Base-by-base conservation (phyloP, 148 eudicot genomes). In the Talinum fruticosum region DNA sequence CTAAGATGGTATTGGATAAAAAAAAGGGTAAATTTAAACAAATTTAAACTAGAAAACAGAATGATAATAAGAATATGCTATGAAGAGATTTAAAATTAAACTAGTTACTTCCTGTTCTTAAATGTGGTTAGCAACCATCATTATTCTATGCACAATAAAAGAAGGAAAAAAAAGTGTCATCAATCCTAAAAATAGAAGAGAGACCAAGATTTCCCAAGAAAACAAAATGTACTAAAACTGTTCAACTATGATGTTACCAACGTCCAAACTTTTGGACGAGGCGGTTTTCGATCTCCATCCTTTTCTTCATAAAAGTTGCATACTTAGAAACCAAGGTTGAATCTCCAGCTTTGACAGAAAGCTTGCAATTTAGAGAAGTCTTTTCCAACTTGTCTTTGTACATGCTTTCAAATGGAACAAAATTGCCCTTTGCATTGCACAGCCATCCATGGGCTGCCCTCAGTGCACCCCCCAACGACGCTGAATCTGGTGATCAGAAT, bases 371-470 rank as follows among this genome's bases (percentile, higher is more conserved):
- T 0, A 90, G 81, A 45, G 92, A 88, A 2, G 98, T 84, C 30
- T 81, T 88, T 28, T 89, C 97, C 85, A 87, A 53, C 84, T 88
- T 94, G 78, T 90, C 87, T 47, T 68, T 79, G 82, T 90, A 94
- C 87, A 94, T 84, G 76, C 53, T 23, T 30, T 85, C 87, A 38
- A 92, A 88, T 14, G 96, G 96, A 45, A 94, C 88, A 82, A 94
- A 94, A 2, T 66, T 79, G 24, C 91, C 97, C 76, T 83, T 92
- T 75, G 88, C 83, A 69, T 92, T 80, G 91, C 98, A 92, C 73
- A 94, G 72, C 97, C 96, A 94, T 16, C 97, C 98, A 73, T 94
- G 98, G 75, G 98, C 98, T 30, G 97, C 98, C 85, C 98, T 87
- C 67, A 94, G 57, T 57, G 98, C 98, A 49, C 85, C 98, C 12